Evolutionary conservation across 2,329 filamentous ascomycete species (phyloP), one percentile per base, ranked within the genome.

Genomic region (Aspergillus viridinutans): DNA sequence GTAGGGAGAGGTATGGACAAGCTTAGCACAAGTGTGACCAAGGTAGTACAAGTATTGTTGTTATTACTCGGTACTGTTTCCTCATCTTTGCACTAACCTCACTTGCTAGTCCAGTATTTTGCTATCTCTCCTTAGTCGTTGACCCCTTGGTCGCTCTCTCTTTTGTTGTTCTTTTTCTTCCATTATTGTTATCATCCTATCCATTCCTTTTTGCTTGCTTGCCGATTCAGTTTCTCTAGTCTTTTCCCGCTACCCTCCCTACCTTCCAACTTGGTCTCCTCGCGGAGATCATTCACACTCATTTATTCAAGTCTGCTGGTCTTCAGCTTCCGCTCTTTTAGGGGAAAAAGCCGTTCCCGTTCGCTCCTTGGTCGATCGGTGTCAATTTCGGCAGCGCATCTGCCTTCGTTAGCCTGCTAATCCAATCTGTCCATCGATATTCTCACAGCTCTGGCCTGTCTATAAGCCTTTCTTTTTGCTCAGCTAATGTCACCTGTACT

Each of bases 311-410:
- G 10, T 47, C 43, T 17, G n/a, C 53, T 64, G 60, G 63, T 62
- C 61, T 60, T 57, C 64, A 61, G 63, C 66, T 62, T 60, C 62
- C 68, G 58, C 60, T 71, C 64, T 55, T 67, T 67, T 49, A 51
- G 55, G 58, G 63, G 61, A 57, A 61, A 61, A 50, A 21, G 26
- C 49, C 54, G 58, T 63, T 58, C 59, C 58, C 58, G 60, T 68
- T 64, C 69, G 66, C 61, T 71, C 68, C 54, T 70, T 70, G 42
- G 53, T 57, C 35, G 42, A 52, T 57, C 32, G 26, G 43, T 26
- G 32, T 48, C 42, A 49, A 54, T 26, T 43, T 51, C 50, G 48
- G 28, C 47, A 28, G 54, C 42, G 54, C 26, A 51, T 38, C 26
- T 21, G 29, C 29, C 21, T n/a, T 17, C 20, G 10, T 51, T 35